Conservation (phyloP, 1,284 basidiomycete species). For the Abortiporus biennis region DNA sequence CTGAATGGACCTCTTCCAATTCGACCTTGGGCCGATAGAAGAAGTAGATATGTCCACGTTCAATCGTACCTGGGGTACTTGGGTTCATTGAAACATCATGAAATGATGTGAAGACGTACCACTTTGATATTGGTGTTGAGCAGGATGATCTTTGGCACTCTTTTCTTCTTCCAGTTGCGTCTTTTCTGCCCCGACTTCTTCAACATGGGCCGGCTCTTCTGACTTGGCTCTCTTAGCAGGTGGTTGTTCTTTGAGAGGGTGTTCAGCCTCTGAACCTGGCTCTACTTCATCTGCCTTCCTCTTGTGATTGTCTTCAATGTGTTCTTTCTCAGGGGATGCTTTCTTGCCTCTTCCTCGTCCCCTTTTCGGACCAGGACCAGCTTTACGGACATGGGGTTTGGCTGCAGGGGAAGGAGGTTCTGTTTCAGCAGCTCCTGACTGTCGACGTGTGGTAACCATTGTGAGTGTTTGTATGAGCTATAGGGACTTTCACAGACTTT, state of each 20-base stretch:
- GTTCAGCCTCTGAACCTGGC: neutral
- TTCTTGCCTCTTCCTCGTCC: no score
- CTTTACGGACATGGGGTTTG: no score
- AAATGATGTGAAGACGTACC: slow-evolving; percentile 16
- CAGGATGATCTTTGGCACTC: slow-evolving; percentile 8
- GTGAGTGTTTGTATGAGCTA: no score
- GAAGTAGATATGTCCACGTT: slow-evolving; percentile 62
- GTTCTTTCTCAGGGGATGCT: no score
- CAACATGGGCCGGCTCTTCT: slow-evolving; percentile 2
- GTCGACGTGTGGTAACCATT: slow-evolving; percentile 30
- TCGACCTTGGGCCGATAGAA: slow-evolving; percentile 63
- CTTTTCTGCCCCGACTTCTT: slow-evolving; percentile 7
- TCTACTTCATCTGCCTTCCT: no score
- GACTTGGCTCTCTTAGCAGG: slow-evolving; percentile 21
- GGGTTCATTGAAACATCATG: neutral
- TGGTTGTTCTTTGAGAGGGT: slow-evolving; percentile 10
- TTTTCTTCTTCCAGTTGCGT: slow-evolving; percentile 4
- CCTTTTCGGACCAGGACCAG: no score
- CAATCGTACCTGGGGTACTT: slow-evolving; percentile 33
- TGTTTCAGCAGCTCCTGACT: slow-evolving; percentile 26
- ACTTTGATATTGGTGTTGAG: slow-evolving; percentile 12
- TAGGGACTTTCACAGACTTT: no score
- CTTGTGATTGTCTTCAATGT: no score
- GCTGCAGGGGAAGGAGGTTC: no score
- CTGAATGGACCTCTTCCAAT: slow-evolving; percentile 42